A percentile compares a stretch with the other conserved stretches of the same genome.
Evolutionary conservation across 2,329 filamentous ascomycete species (phyloP).

Genomic region (Alternaria longipes): DNA sequence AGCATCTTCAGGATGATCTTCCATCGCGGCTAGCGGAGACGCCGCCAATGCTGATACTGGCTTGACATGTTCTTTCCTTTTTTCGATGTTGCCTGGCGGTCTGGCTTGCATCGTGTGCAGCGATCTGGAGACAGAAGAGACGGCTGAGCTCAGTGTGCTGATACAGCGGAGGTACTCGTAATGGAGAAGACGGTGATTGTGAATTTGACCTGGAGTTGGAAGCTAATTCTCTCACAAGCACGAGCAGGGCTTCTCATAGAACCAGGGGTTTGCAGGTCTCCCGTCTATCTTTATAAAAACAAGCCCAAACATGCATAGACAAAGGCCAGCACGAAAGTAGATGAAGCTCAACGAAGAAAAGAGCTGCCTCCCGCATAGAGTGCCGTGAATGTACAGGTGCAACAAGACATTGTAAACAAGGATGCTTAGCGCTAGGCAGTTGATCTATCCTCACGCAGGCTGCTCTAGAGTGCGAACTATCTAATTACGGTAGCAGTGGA

Average conservation of each 20-base stretch:
- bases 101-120: not conserved
- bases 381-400: not conserved
- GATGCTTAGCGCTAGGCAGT: not conserved
- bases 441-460: not conserved
- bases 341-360: not conserved
- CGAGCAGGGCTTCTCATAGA: not conserved
- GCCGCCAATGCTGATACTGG: conserved; percentile 10
- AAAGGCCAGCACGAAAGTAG: not conserved
- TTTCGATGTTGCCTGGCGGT: not conserved
- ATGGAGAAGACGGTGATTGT: not conserved
- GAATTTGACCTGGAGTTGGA: not conserved
- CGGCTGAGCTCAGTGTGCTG: not conserved
- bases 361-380: not conserved
- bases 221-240: not conserved
- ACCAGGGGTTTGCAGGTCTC: not conserved
- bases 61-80: not conserved
- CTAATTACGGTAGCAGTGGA: not conserved
- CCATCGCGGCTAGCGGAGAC: conserved; percentile 13
- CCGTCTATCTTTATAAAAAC: not conserved
- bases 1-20: conserved; percentile 14
- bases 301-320: not conserved
- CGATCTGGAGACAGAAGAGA: not conserved
- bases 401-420: not conserved
- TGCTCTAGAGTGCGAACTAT: not conserved
- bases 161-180: not conserved